Base-by-base conservation (phyloP, 2,329 filamentous ascomycete species). In the Botrytis aclada region DNA sequence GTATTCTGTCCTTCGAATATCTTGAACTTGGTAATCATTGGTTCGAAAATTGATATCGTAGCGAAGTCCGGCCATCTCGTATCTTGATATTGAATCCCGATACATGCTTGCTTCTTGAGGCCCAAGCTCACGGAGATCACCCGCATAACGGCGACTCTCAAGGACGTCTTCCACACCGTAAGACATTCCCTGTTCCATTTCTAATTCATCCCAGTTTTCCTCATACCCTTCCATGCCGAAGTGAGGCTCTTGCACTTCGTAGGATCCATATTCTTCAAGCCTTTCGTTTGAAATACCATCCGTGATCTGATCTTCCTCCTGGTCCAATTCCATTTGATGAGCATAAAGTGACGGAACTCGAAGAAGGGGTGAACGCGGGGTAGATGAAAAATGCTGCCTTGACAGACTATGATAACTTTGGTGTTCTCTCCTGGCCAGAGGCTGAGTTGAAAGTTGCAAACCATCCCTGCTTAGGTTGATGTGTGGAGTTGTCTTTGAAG, bases 261-360 rank as follows among this genome's bases (percentile, higher is more conserved):
- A 32, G 12, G 1, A 12, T 41, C n/a, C 65, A 25, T 41, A 32
- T 32, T 41, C 37, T 56, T 56, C 65, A 32, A 41, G 10, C 1
- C 3, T 41, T 41, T 32, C 37, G 25, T 56, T 32, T 12, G 16
- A 41, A 22, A 32, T 18, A 56, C 18, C 18, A n/a, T 56, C 43
- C n/a, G 47, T 16, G 12, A 37, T 56, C 16, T 66, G 61, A 43
- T 34, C 25, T 64, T 67, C 32, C 32, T 45, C 60, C 43, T 58
- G 70, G 14, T 64, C 61, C 45, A 56, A 16, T 56, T 70, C 69
- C 25, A 70, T 4, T 47, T 71, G 61, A 51, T 47, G 37, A 54
- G 47, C 63, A 34, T 72, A 70, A 4, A 72, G 54, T 10, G 70
- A 72, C 25, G 47, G 62, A 39, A 47, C 37, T 39, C 51, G 63